A percentile compares a stretch with the other conserved stretches of the same genome.
Evolutionary conservation across 495 filamentous ascomycete genomes (phyloP).

Genomic region (Lasiosphaeria miniovina): DNA sequence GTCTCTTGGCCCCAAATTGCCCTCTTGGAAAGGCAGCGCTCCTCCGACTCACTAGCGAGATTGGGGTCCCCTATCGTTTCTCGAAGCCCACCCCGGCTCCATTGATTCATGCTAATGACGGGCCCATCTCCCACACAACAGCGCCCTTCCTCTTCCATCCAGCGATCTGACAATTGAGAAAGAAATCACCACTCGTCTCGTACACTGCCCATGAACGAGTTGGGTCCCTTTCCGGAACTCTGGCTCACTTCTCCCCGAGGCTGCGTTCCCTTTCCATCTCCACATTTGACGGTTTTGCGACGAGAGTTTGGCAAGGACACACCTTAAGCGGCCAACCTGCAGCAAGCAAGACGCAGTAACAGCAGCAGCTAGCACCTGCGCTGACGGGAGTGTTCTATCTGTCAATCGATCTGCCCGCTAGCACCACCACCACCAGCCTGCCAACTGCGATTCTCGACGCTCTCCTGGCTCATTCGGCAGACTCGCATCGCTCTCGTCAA

Average conservation of each 20-base stretch:
- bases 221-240: conserved; percentile 14
- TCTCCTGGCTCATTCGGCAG: conserved; percentile 5
- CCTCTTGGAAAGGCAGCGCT: conserved; percentile 22
- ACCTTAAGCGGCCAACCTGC: too few species aligned
- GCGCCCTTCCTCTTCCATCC: conserved; percentile 20
- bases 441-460: conserved; percentile 3
- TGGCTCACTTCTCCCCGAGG: conserved; percentile 12
- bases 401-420: neutral
- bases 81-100: conserved; percentile 30
- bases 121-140: conserved; percentile 21
- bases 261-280: neutral
- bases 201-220: conserved; percentile 11
- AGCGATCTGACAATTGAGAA: conserved; percentile 18
- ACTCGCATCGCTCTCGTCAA: conserved; percentile 2
- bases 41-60: conserved; percentile 40
- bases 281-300: conserved; percentile 11
- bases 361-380: neutral
- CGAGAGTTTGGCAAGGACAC: neutral
- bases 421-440: neutral
- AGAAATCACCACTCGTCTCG: conserved; percentile 4
- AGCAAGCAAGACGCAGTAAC: neutral
- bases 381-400: neutral
- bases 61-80: conserved; percentile 37
- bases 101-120: conserved; percentile 36
- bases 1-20: conserved; percentile 30